Base-by-base conservation (phyloP, 805 yeast species). In the Pichia manshurica region DNA sequence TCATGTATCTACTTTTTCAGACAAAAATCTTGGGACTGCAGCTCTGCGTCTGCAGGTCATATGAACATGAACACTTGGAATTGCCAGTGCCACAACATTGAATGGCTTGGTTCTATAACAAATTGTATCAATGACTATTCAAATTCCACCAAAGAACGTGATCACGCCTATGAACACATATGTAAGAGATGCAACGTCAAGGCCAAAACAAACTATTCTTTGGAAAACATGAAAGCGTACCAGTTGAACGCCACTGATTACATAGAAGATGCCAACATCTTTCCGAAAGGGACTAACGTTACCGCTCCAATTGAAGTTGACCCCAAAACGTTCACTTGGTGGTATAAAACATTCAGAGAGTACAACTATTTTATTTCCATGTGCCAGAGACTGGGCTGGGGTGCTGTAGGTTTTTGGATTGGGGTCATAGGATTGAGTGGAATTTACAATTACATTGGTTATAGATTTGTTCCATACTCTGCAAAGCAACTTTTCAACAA, bases 21-120 rank as follows among this genome's bases (percentile, higher is more conserved):
- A 16, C 58, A 57, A 28, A 64, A 62, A 42, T 69, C 72, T 46
- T 73, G 77, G 77, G 74, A 73, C 1, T 73, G 78, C 52, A 53
- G 57, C 25, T 48, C 68, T 8, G 62, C 64, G 7, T 25, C 29
- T 25, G 58, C 65, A 1, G 65, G 65, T 44, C 63, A 63, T 28
- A 66, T 62, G 53, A 56, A 52, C 4, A 59, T 39, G 1, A 29
- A 40, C 9, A 51, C 65, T 2, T 72, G 66, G 49, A 55, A 49
- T 3, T 74, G 78, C 45, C 67, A 71, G 17, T 74, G 78, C 53
- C 53, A 55, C 4, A 72, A 72, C 52, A 49, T 61, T 20, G 65
- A 71, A 36, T 74, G 76, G 76, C 48, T 73, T 20, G 75, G 75
- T 2, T 64, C 75, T 0, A 64, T 73, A 1, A 63, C 77, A 1